Percentiles rank a stretch among this genome's conserved stretches.
These are phyloP conservation scores for Cephaloascus fragrans DNA, from an alignment of 805 yeast species.

Conservation along the genomic window DNA sequence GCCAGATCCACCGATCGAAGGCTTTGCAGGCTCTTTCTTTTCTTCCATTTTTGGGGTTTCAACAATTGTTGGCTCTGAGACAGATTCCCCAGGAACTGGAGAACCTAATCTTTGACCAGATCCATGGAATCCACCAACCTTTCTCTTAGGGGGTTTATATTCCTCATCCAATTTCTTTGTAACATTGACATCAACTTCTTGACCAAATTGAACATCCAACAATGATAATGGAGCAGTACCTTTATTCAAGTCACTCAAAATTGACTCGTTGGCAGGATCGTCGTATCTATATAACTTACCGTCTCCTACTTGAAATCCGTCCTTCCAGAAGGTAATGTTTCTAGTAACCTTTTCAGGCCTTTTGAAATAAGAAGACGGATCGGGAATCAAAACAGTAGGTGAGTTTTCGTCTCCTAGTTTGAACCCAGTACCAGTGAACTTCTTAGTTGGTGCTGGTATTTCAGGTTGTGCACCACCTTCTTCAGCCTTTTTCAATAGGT, in stretches of 20 bases:
- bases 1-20: conserved; percentile 27
- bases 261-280: conserved; percentile 79
- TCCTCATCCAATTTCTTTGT: conserved; percentile 73
- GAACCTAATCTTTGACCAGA: conserved; percentile 82
- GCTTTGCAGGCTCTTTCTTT: conserved; percentile 6
- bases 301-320: conserved; percentile 93
- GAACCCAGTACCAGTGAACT: conserved; percentile 43
- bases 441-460: conserved; percentile 9
- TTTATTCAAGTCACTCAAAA: conserved; percentile 68
- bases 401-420: conserved; percentile 39
- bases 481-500: conserved; percentile 59
- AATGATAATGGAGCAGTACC: conserved; percentile 88
- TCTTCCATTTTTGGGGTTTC: conserved; percentile 10
- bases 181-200: conserved; percentile 90
- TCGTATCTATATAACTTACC: conserved; percentile 82
- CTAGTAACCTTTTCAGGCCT: conserved; percentile 50
- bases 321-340: conserved; percentile 89
- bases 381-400: conserved; percentile 16
- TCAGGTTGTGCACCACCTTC: conserved; percentile 43
- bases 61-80: conserved; percentile 7
- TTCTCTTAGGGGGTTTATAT: conserved; percentile 56
- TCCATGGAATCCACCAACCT: conserved; percentile 64
- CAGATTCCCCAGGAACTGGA: conserved; percentile 68
- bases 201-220: conserved; percentile 78
- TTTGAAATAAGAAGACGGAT: conserved; percentile 16